Conservation (phyloP, 116 monocot genomes). For the Iris pallida region DNA sequence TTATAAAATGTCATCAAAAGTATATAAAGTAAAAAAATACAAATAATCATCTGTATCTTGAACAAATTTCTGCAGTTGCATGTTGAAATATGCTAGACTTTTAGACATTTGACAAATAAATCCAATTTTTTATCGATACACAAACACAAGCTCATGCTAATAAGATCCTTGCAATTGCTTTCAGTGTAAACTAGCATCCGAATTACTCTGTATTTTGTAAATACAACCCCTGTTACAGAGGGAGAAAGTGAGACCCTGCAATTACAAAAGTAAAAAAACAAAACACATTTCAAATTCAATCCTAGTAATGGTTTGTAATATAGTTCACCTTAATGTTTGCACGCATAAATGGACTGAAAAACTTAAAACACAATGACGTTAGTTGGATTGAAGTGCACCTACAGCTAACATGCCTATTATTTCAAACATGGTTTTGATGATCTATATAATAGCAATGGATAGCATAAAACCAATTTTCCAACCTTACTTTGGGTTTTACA, state of each 20-base stretch:
- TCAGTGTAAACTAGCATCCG: constrained; percentile 71
- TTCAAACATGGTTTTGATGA: background rate
- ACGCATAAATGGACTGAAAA: constrained; percentile 74
- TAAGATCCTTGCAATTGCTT: constrained; percentile 91
- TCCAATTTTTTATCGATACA: too few species aligned
- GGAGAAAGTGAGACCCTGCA: background rate
- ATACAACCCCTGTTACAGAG: constrained; percentile 63
- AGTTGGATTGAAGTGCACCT: constrained; percentile 6
- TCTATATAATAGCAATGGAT: too few species aligned
- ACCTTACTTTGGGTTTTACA: background rate
- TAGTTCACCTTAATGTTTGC: constrained; percentile 85
- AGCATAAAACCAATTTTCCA: too few species aligned
- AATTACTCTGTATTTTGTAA: constrained; percentile 87
- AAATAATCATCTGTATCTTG: too few species aligned
- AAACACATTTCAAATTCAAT: background rate
- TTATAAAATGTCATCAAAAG: too few species aligned
- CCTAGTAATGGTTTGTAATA: background rate
- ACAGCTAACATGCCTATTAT: background rate
- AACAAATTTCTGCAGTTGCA: too few species aligned
- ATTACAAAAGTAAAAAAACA: background rate
- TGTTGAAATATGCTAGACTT: too few species aligned
- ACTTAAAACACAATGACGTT: constrained; percentile 10
- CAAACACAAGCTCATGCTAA: too few species aligned
- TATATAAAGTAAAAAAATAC: too few species aligned
- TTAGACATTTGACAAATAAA: too few species aligned